Evolutionary conservation across 805 yeast genomes (phyloP), one percentile per base, ranked within the genome.

Genomic region (Kurtzmaniella fragi): DNA sequence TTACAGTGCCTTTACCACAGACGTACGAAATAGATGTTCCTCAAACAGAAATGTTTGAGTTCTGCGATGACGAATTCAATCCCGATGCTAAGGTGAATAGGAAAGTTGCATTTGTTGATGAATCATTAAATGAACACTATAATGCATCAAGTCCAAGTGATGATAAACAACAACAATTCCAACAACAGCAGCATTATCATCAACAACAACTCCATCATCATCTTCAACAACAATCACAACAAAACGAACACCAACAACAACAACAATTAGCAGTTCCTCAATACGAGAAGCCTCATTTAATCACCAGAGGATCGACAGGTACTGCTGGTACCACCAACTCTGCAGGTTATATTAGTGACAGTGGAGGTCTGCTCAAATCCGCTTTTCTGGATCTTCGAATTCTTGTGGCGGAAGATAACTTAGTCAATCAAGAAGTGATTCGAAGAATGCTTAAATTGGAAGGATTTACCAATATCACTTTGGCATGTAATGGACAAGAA

Each of bases 401-500:
- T 16, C 67, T 93, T 34, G 91, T 93, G 12, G 98, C 96, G 0
- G 99, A 93, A 55, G 99, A 93, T 53, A 93, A 93, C 54, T 67
- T 74, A 47, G 97, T 93, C 8, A 93, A 93, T 56, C 98, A 91
- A 59, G 96, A 90, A 61, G 97, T 93, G 15, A 85, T 91, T 54
- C 79, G 75, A 50, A 67, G 98, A 38, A 90, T 93, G 96, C 67
- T 93, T 43, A 75, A 73, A 37, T 64, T 93, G 15, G 97, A 93
- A 62, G 95, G 96, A 0, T 75, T 85, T 43, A 62, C 59, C 1
- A 75, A 80, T 46, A 73, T 93, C 32, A 77, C 79, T 2, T 65
- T 91, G 54, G 97, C 96, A 0, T 79, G 84, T 47, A 95, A 93
- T 61, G 99, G 99, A 14, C 78, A 78, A 28, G 96, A 90, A 45